These are phyloP conservation scores for Nicotiana undulata DNA, from an alignment of 257 asterid genomes.

Conservation along the genomic window DNA sequence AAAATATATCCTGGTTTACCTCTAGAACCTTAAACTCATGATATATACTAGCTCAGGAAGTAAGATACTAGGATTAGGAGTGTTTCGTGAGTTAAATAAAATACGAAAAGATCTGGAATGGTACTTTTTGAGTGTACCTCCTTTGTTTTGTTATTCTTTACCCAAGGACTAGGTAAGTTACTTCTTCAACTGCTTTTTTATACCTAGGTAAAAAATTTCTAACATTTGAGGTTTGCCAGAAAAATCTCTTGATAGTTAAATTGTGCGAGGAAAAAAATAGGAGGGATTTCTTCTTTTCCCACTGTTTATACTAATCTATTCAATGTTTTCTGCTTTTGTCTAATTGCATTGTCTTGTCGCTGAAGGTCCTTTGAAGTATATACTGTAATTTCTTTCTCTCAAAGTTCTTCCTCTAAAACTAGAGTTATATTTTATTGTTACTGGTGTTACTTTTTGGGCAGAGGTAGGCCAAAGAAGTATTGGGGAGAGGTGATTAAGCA, in stretches of 20 bases:
- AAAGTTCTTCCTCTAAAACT: neutral
- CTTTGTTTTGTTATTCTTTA: neutral
- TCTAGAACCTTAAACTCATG: neutral
- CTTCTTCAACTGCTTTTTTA: neutral
- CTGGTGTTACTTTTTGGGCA: neutral
- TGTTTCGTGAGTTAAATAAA: neutral
- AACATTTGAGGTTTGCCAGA: neutral
- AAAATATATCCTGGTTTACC: neutral
- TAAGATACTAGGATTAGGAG: neutral
- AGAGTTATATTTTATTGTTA: neutral
- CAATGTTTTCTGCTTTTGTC: neutral
- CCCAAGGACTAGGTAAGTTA: neutral
- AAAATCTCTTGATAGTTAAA: too few species aligned
- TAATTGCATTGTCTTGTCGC: neutral
- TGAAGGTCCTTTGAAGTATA: neutral
- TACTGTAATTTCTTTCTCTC: neutral
- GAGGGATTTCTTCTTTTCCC: neutral
- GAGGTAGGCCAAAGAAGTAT: too few species aligned
- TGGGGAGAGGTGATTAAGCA: too few species aligned
- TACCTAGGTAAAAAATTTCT: neutral
- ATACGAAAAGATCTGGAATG: neutral
- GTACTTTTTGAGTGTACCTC: neutral
- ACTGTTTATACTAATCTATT: neutral
- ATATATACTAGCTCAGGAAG: neutral
- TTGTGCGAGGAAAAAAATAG: neutral